These are phyloP conservation scores for Penicillium lividum DNA, from an alignment of 495 filamentous ascomycete genomes.

Conservation along the genomic window DNA sequence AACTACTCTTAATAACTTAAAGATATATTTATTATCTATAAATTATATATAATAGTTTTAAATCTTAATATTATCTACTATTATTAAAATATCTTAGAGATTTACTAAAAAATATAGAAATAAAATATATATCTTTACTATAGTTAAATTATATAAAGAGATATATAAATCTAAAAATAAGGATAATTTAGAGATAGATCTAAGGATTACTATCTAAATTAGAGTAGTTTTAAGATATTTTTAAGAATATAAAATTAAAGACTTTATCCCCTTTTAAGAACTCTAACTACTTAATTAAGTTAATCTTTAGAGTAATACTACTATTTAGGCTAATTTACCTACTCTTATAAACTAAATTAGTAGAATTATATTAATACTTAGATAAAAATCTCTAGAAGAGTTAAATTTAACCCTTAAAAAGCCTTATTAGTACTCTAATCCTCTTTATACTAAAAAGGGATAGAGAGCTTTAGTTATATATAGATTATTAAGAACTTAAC, in stretches of 20 bases:
- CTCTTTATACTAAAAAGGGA: background rate
- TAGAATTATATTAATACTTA: background rate
- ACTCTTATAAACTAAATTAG: background rate
- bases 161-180: background rate
- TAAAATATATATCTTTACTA: conserved; percentile 1
- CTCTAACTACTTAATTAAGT: background rate
- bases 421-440: background rate
- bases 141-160: background rate
- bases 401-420: background rate
- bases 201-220: background rate
- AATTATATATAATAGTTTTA: too few relatives aligned
- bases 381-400: background rate
- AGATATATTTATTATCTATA: too few relatives aligned
- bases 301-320: background rate
- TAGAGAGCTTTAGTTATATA: too few relatives aligned
- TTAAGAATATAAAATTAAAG: background rate
- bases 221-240: background rate
- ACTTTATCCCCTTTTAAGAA: background rate
- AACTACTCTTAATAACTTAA: too few relatives aligned
- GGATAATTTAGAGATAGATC: background rate
- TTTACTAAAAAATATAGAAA: background rate
- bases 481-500: too few relatives aligned
- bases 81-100: background rate
- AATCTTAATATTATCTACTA: too few relatives aligned
- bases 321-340: background rate